A percentile compares a stretch with the other conserved stretches of the same genome.
phyloP scores from a whole-genome alignment of 2,329 filamentous ascomycete species.

The Podosphaera aphanis region DNA sequence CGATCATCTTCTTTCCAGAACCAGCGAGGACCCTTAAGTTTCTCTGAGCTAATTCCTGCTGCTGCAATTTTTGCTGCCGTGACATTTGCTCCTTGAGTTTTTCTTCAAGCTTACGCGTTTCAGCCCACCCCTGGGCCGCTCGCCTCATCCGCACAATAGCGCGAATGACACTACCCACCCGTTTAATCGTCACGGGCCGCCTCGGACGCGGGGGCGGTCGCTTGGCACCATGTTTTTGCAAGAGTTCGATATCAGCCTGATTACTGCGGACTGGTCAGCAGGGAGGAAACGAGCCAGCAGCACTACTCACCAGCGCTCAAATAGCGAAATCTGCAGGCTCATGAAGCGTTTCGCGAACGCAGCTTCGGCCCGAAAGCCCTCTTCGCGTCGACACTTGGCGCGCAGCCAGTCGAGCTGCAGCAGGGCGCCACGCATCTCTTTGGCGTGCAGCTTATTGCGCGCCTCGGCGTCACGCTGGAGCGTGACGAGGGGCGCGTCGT shows the following conservation, averaged over 20 bases:
- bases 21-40: neutral
- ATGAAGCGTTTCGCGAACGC: conserved; percentile 76
- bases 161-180: conserved; percentile 24
- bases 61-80: conserved; percentile 3
- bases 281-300: neutral
- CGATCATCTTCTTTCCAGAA: neutral
- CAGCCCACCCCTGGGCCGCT: conserved; percentile 24
- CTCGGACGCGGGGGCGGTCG: conserved; percentile 4
- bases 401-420: conserved; percentile 86
- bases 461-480: conserved; percentile 16
- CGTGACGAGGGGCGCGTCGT: conserved; percentile 19
- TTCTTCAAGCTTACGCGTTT: conserved; percentile 19
- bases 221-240: conserved; percentile 48
- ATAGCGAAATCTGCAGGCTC: conserved; percentile 55
- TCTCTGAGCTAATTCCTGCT: neutral
- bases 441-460: conserved; percentile 40
- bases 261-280: conserved; percentile 35
- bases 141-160: conserved; percentile 27
- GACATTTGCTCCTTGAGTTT: conserved; percentile 10
- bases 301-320: conserved; percentile 63
- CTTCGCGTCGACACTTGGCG: conserved; percentile 57
- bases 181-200: conserved; percentile 18
- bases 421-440: conserved; percentile 58
- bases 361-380: conserved; percentile 54
- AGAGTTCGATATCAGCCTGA: conserved; percentile 66